phyloP scores from a whole-genome alignment of 441 rosid genomes.

The Daphne laureola region DNA sequence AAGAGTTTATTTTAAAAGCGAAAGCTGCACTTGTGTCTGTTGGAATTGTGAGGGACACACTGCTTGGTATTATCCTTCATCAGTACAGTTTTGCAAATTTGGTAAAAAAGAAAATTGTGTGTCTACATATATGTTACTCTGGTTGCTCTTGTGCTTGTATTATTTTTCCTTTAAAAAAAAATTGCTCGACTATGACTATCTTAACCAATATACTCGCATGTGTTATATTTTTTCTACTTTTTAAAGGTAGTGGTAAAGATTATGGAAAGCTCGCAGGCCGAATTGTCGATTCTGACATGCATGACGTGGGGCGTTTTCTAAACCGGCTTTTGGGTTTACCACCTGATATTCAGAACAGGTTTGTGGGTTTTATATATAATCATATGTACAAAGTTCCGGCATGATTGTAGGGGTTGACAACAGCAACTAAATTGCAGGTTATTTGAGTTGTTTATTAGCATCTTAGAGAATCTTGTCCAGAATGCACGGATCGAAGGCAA shows the following conservation, averaged over 20 bases:
- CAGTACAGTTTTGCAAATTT: neutral
- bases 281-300: constrained; percentile 98
- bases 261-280: constrained; percentile 78
- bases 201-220: neutral
- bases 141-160: neutral
- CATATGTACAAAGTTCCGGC: constrained; percentile 10
- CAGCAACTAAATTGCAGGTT: constrained; percentile 43
- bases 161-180: constrained; percentile 1
- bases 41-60: constrained; percentile 94
- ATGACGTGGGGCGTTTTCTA: constrained; percentile 94
- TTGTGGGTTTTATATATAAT: constrained; percentile 14
- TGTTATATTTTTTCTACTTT: constrained; percentile 16
- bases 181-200: neutral
- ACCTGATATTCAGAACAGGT: constrained; percentile 96
- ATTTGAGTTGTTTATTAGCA: constrained; percentile 85
- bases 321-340: constrained; percentile 96
- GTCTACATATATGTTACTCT: neutral
- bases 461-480: constrained; percentile 85
- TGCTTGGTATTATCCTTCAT: constrained; percentile 42
- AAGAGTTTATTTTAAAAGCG: constrained; percentile 78
- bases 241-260: constrained; percentile 80
- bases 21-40: constrained; percentile 97
- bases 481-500: constrained; percentile 96
- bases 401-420: constrained; percentile 2
- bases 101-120: neutral